Evolutionary conservation across 306 rosid genomes (phyloP), one percentile per base, ranked within the genome.

Genomic region (Hylodesmum podocarpum): DNA sequence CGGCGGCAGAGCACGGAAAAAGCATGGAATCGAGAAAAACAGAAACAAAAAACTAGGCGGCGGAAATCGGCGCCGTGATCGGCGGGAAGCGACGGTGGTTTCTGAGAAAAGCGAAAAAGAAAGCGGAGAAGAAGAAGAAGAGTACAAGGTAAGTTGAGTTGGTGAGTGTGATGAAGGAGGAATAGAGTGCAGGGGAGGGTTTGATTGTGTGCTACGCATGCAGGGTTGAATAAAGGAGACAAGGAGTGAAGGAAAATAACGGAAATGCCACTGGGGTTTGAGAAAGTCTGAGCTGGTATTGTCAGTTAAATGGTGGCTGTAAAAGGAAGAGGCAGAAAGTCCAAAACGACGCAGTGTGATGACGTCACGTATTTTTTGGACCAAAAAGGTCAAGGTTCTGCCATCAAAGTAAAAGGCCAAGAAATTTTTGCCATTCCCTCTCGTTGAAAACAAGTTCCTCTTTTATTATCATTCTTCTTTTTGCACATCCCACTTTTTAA

Each of bases 191-290:
- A 37, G 31, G 37, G 14, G 21, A 40, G 58, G 28, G 55, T 22
- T 31, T 41, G 79, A 73, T 80, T 66, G 39, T 49, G 44, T 55
- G 70, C 34, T 27, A 67, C 80, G 70, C 73, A 61, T 34, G 75
- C 46, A 44, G 33, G 3, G 5, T 65, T 65, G 34, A 65, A 39
- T 65, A 80, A 83, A 73, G 39, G 85, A 61, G 81, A 84, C 10
- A 70, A 29, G 13, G 57, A 29, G 29, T 14, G 2, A 15, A 2
- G 0, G 3, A 43, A 43, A 91, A 80, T 87, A 53, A 89, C 84
- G 70, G 24, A 83, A 81, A 4, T 81, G 87, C 91, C 97, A 87
- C 89, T 78, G 75, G 29, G 57, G 67, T 78, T 77, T n/a, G n/a
- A n/a, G 88, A 73, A 59, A 80, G 67, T 50, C 58, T 81, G 82